Percentiles rank a stretch among this genome's conserved stretches.
Conservation (phyloP, 2,329 filamentous ascomycete species). For the Coniella lustricola region DNA sequence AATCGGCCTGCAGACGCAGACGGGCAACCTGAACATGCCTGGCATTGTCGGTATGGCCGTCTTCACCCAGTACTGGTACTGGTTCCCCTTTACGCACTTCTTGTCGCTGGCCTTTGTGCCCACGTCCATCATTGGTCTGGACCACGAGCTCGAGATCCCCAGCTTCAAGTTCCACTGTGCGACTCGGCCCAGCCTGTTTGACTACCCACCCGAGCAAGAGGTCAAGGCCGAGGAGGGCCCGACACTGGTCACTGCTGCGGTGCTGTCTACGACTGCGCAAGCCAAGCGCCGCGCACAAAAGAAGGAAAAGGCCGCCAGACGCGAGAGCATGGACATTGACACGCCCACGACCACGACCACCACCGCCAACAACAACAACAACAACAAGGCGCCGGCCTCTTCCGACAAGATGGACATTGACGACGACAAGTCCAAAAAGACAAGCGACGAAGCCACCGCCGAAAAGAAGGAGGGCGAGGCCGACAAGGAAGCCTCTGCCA, state of each 20-base stretch:
- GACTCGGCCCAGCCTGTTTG: slow-evolving; percentile 88
- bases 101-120: slow-evolving; percentile 93
- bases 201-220: slow-evolving; percentile 95
- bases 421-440: slow-evolving; percentile 49
- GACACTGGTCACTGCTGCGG: slow-evolving; percentile 88
- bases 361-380: slow-evolving; percentile 67
- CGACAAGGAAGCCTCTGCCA: slow-evolving; percentile 48
- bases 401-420: slow-evolving; percentile 87
- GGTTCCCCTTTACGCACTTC: slow-evolving; percentile 99
- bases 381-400: slow-evolving; percentile 48
- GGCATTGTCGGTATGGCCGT: slow-evolving; percentile 97
- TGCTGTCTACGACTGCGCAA: slow-evolving; percentile 93
- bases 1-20: slow-evolving; percentile 94
- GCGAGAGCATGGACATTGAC: slow-evolving; percentile 95
- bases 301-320: slow-evolving; percentile 82
- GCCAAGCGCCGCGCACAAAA: slow-evolving; percentile 91
- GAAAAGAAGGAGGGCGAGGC: slow-evolving; percentile 55
- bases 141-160: slow-evolving; percentile 88
- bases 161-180: slow-evolving; percentile 95
- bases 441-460: slow-evolving; percentile 41
- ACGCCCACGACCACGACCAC: slow-evolving; percentile 63
- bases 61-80: slow-evolving; percentile 99
- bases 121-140: slow-evolving; percentile 89
- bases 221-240: slow-evolving; percentile 91
- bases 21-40: slow-evolving; percentile 96